These are phyloP conservation scores for Ploettnerulaceae sp. DNA, from an alignment of 2,329 filamentous ascomycete species.

Conservation along the genomic window DNA sequence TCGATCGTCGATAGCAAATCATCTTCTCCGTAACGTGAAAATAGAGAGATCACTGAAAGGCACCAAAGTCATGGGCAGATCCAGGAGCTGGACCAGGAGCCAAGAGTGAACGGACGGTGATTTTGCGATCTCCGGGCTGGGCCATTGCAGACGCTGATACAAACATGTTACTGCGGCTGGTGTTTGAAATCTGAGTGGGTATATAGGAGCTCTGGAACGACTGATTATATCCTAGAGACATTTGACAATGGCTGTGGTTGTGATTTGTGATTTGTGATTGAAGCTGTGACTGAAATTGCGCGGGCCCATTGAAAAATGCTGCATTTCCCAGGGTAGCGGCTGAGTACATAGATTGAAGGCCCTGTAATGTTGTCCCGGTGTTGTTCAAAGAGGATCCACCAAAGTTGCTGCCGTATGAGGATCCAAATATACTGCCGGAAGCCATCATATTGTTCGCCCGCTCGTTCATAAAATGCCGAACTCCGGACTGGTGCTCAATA, in stretches of 20 bases:
- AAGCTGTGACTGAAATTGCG: too few species aligned
- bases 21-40: neutral
- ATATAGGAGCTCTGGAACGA: neutral
- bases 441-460: constrained; percentile 2
- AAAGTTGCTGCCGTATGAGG: neutral
- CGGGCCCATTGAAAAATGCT: neutral
- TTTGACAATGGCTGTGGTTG: neutral
- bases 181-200: neutral
- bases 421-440: neutral
- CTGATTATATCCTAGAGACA: neutral
- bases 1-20: neutral
- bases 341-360: neutral
- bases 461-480: neutral
- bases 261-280: neutral
- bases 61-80: neutral
- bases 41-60: neutral
- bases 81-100: neutral
- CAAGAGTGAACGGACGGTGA: neutral
- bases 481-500: neutral
- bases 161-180: neutral
- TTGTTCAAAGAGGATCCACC: neutral
- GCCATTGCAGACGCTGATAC: neutral
- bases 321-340: neutral
- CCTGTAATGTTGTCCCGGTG: neutral
- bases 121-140: constrained; percentile 2